Evolutionary conservation across 139 green algal species (phyloP).

Genomic region (Chlamydomonas asymmetrica): DNA sequence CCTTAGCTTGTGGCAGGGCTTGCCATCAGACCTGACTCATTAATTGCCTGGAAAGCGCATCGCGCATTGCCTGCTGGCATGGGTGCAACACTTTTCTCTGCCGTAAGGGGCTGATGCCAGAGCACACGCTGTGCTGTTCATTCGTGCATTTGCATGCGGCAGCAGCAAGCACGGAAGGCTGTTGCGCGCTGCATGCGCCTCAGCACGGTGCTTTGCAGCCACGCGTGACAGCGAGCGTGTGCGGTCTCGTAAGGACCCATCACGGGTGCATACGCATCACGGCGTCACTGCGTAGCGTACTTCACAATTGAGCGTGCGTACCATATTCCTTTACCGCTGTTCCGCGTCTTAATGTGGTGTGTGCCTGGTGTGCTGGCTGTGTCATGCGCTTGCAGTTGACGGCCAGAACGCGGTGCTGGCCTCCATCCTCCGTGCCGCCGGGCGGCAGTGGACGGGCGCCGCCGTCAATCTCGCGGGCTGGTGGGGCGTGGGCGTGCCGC

Average conservation of each 20-base stretch:
- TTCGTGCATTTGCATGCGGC: no score
- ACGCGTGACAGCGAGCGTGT: background rate
- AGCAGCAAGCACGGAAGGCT: no score
- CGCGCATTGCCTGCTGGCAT: background rate
- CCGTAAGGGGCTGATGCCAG: no score
- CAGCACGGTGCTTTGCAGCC: background rate
- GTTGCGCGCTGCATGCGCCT: no score
- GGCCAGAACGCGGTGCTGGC: conserved; percentile 42
- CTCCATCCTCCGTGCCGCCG: conserved; percentile 40
- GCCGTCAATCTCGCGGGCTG: conserved; percentile 37
- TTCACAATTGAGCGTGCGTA: background rate
- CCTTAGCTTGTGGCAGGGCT: background rate
- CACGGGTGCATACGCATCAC: no score
- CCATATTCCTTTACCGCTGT: background rate
- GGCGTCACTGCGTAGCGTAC: background rate
- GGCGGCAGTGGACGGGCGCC: conserved; percentile 42
- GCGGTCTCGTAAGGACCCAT: no score
- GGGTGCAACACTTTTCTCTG: no score
- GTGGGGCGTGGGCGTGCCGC: conserved; percentile 48
- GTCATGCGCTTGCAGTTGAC: conserved; percentile 20
- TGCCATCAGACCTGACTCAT: background rate
- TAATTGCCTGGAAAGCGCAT: background rate
- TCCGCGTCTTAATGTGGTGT: background rate
- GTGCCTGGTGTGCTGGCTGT: background rate
- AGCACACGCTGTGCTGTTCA: no score